phyloP scores from a whole-genome alignment of 2,329 filamentous ascomycete genomes.

The Aspergillus viridinutans region DNA sequence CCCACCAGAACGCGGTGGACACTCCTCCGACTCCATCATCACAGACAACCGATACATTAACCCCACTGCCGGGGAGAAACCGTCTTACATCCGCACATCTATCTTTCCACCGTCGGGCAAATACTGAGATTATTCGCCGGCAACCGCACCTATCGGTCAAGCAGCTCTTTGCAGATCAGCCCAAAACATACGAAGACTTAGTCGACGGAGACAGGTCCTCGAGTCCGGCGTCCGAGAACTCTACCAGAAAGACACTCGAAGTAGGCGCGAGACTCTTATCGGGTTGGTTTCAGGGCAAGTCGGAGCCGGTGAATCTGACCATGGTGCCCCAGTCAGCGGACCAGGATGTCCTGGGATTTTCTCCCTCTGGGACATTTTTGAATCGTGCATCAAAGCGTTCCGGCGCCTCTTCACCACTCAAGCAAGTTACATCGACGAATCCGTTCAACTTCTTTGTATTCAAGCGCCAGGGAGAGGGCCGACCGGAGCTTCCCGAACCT shows the following conservation, averaged over 20 bases:
- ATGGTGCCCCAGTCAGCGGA: constrained; percentile 20
- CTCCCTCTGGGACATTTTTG: constrained; percentile 8
- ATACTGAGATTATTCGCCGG: constrained; percentile 30
- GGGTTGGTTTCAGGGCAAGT: constrained; percentile 52
- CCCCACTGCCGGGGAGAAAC: constrained; percentile 13
- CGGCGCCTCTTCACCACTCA: constrained; percentile 28
- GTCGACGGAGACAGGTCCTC: constrained; percentile 10
- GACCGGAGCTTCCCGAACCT: constrained; percentile 29
- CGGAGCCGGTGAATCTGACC: constrained; percentile 46
- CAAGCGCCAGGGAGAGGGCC: constrained; percentile 28
- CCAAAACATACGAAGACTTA: constrained; percentile 21
- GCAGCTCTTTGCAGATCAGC: constrained; percentile 23
- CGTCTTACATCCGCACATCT: constrained; percentile 10
- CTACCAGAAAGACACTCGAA: constrained; percentile 28
- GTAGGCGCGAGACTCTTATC: constrained; percentile 37
- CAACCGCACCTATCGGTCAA: constrained; percentile 16
- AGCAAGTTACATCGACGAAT: constrained; percentile 30
- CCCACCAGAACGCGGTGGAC: constrained; percentile 4
- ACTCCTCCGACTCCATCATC: constrained; percentile 13
- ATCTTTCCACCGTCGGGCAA: constrained; percentile 30
- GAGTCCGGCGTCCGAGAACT: constrained; percentile 19
- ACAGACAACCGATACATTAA: constrained; percentile 12
- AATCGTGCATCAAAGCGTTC: constrained; percentile 26
- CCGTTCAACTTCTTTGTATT: constrained; percentile 44
- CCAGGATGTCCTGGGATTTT: constrained; percentile 10